Conservation (phyloP, 208 protist genomes). For the Spongospora subterranea region DNA sequence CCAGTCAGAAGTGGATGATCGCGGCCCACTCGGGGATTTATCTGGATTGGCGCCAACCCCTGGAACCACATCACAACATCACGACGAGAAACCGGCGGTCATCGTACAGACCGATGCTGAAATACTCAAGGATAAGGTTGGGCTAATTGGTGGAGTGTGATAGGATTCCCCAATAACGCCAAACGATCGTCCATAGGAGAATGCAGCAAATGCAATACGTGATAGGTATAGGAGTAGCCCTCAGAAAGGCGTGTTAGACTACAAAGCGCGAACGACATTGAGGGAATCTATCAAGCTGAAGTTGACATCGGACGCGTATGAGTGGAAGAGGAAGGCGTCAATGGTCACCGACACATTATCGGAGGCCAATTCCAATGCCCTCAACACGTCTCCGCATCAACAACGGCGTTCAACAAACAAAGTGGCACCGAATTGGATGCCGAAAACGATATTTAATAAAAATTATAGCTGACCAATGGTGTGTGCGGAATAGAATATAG, state of each 20-base stretch:
- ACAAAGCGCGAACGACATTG: neutral
- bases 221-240: neutral
- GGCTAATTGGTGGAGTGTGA: neutral
- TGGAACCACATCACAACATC: too few relatives aligned
- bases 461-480: neutral
- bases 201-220: slow-evolving; percentile 22
- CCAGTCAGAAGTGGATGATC: too few relatives aligned
- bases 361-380: neutral
- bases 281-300: slow-evolving; percentile 32
- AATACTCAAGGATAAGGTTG: slow-evolving; percentile 20
- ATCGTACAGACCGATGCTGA: slow-evolving; percentile 9
- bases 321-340: slow-evolving; percentile 52
- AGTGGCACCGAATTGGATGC: neutral
- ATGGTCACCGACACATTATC: slow-evolving; percentile 40
- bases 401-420: neutral
- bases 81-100: neutral
- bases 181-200: neutral
- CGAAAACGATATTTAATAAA: slow-evolving; percentile 15
- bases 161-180: neutral
- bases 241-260: neutral
- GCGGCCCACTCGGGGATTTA: too few relatives aligned
- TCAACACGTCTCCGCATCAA: neutral
- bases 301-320: neutral
- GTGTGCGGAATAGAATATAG: too few relatives aligned
- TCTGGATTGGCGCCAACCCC: too few relatives aligned